These are phyloP conservation scores for Sporothrix protearum DNA, from an alignment of 2,329 filamentous ascomycete species.

Conservation along the genomic window DNA sequence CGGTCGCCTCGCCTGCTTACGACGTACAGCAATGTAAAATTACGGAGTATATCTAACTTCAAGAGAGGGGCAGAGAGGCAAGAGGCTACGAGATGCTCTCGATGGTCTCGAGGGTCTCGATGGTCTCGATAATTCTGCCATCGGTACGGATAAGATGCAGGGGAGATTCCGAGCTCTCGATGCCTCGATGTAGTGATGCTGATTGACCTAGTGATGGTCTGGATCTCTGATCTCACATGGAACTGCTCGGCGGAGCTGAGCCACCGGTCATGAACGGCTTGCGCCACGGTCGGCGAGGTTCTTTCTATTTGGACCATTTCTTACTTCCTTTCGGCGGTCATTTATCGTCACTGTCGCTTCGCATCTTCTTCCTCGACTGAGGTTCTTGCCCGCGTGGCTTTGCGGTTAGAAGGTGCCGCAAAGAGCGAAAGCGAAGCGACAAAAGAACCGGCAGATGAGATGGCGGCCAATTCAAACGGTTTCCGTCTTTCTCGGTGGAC, in stretches of 20 bases:
- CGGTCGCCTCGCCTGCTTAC: not conserved
- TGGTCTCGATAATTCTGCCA: not conserved
- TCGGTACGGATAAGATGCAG: not conserved
- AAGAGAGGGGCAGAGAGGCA: too few relatives aligned
- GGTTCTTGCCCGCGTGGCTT: not conserved
- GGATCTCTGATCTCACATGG: not conserved
- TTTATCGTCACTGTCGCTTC: not conserved
- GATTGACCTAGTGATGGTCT: not conserved
- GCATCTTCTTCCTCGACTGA: not conserved
- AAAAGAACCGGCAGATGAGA: not conserved
- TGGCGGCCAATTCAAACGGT: not conserved
- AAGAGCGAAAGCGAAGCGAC: not conserved
- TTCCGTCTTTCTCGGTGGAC: not conserved
- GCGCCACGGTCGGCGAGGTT: not conserved
- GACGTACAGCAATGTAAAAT: not conserved
- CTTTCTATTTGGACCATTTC: not conserved
- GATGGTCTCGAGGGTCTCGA: not conserved
- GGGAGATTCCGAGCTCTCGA: not conserved
- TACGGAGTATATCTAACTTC: not conserved
- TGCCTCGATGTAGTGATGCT: not conserved
- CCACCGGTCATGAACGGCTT: not conserved
- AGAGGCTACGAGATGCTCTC: not conserved
- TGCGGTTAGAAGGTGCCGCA: not conserved
- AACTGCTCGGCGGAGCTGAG: not conserved
- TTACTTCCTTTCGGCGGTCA: not conserved